Base-by-base conservation (phyloP, 148 eudicot species). In the Diospyros lotus region DNA sequence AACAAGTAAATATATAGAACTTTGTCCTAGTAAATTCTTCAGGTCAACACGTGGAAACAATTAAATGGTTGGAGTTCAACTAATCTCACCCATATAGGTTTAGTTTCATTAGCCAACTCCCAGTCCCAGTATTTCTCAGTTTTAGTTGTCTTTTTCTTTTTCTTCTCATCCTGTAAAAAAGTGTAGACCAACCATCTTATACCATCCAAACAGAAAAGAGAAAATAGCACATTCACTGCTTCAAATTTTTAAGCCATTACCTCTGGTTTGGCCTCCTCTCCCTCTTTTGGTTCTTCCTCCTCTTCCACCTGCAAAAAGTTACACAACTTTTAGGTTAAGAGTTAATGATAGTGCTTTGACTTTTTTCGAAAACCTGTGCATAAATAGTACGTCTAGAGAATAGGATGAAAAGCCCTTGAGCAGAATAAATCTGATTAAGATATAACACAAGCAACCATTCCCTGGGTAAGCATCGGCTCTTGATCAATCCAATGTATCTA, bases 61-160 rank as follows among this genome's bases (percentile, higher is more conserved):
- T 8, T 60, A 28, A 28, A 59, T 67, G 17, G 18, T 40, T 65
- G 2, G 1, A 64, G 56, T 8, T 48, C 8, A 48, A 48, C 38
- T 14, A 9, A 65, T 76, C 94, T 83, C 78, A 95, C 99, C 99
- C 97, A 95, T 74, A 95, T 92, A 69, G 99, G 99, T 82, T 95
- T 95, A 38, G 97, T 95, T 81, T 90, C 99, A 70, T 95, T 95
- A 56, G 91, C 84, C 75, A 95, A 75, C 80, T 95, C 99, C 97
- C 99, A 95, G 84, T 95, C 99, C 97, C 96, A 90, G 58, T 95
- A 95, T 72, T 95, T 92, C 77, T 95, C 99, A 62, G 96, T 95
- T 83, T 90, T 90, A 44, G 93, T 90, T 86, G 87, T 94, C 73
- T 80, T 94, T 71, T 75, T 83, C 82, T 76, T 89, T 69, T 81